Evolutionary conservation across 1,139 yeast species (phyloP).

Genomic region (Magnusiomyces tetraspermus): DNA sequence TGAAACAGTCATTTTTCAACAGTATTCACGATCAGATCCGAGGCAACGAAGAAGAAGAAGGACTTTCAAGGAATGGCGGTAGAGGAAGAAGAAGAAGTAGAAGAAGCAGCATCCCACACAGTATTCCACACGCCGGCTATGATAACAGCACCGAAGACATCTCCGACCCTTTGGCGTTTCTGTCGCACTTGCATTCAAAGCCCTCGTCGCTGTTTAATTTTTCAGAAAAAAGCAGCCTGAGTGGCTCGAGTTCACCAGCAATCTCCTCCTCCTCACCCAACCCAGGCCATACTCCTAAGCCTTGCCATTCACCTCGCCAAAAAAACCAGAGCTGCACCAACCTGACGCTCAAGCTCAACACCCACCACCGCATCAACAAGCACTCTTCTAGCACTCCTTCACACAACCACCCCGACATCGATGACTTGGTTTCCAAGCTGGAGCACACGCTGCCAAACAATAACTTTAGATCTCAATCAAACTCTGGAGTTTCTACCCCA

Average conservation of each 20-base stretch:
- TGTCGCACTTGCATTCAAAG: too few species aligned
- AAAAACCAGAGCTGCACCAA: not conserved
- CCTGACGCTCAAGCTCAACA: not conserved
- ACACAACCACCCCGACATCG: not conserved
- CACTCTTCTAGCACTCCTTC: not conserved
- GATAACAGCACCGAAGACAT: not conserved
- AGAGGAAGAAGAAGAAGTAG: not conserved
- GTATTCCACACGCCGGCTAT: too few species aligned
- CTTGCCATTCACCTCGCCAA: not conserved
- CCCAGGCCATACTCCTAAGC: not conserved
- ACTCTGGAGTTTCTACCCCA: not conserved
- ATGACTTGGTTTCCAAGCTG: not conserved
- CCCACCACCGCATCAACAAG: not conserved
- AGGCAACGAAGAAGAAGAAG: not conserved
- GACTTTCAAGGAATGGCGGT: not conserved
- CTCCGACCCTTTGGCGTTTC: too few species aligned
- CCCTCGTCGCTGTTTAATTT: too few species aligned
- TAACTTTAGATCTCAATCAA: not conserved
- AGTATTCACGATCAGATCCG: conserved; percentile 1
- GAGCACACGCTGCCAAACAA: not conserved
- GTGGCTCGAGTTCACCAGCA: not conserved
- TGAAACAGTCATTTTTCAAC: too few species aligned
- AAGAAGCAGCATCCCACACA: not conserved
- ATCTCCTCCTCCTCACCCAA: not conserved
- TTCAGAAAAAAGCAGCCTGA: not conserved